Evolutionary conservation across 2,329 filamentous ascomycete genomes (phyloP), one percentile per base, ranked within the genome.

Genomic region (Exserohilum turcica): DNA sequence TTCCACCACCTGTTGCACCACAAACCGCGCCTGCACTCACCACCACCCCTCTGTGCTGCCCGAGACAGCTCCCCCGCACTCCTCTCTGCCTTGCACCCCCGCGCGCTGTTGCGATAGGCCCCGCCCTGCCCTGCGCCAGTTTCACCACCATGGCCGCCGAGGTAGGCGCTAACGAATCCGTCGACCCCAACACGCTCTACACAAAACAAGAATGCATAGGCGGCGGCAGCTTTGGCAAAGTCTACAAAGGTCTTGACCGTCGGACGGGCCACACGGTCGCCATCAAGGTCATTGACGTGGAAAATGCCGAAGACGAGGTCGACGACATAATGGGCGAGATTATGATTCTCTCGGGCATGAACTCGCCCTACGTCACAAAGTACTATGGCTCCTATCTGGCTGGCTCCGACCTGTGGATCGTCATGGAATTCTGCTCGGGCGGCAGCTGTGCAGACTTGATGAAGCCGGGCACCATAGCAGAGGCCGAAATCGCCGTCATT

Each of bases 251-350:
- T 54, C 91, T 97, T 62, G 93, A 97, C 78, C 96, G 94, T 72
- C 86, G 91, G 45, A 96, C 89, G 15, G 94, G 94, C 32, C 89
- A 96, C 70, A 88, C 93, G 10, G 94, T 99, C 44, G 94, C 94
- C 24, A 99, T 99, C 80, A 99, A 99, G 77, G 84, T 99, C 68
- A 97, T 99, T 74, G 94, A 99, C 70, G 94, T 99, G 63, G 94
- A 99, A 77, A 97, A 94, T 78, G 94, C 94, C 69, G 94, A 99
- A 77, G 94, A 99, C 75, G 94, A 99, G 78, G 93, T 99, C 65
- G 94, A 97, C 79, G 94, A 99, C 77, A 99, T 99, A 67, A 97
- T 97, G 74, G 92, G 96, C 74, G 94, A 99, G 78, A 97, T 99
- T 65, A 92, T 93, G 63, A 97, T 99, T 67, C 83, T 99, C 49